Percentiles rank a stretch among this genome's conserved stretches.
phyloP scores from a whole-genome alignment of 225 moss, liverwort and hornwort genomes.

The Pleurozium schreberi region DNA sequence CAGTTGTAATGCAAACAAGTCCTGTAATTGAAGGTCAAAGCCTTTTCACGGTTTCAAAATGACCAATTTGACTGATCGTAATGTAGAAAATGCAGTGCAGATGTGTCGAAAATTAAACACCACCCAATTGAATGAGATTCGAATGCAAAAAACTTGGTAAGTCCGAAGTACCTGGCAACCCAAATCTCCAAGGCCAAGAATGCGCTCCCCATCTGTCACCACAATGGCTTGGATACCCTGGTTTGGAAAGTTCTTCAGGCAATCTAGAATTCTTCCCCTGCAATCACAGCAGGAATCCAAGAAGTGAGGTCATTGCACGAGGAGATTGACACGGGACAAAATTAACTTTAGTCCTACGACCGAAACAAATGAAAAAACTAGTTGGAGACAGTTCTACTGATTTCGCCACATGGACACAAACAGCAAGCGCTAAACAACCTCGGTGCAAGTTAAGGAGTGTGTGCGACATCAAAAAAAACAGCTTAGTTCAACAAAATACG shows the following conservation, averaged over 20 bases:
- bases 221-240: constrained; percentile 57
- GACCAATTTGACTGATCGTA: not conserved
- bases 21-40: not conserved
- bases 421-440: not conserved
- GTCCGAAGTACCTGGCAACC: constrained; percentile 42
- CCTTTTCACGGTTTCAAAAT: not conserved
- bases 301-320: not conserved
- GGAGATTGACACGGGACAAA: not conserved
- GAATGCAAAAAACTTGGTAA: not conserved
- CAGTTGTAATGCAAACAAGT: not conserved
- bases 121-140: not conserved
- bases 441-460: not conserved
- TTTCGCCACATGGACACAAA: not conserved
- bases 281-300: not conserved
- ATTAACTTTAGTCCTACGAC: not conserved
- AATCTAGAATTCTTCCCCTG: constrained; percentile 41
- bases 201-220: constrained; percentile 95
- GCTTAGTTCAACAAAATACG: not conserved
- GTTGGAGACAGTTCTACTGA: not conserved
- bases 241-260: constrained; percentile 51
- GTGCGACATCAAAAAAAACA: not conserved
- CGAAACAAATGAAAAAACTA: not conserved
- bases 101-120: not conserved
- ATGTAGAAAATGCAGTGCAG: not conserved
- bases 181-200: constrained; percentile 85